Base-by-base conservation (phyloP, 163 green algal genomes). In the Coccomyxa subellipsoidea region DNA sequence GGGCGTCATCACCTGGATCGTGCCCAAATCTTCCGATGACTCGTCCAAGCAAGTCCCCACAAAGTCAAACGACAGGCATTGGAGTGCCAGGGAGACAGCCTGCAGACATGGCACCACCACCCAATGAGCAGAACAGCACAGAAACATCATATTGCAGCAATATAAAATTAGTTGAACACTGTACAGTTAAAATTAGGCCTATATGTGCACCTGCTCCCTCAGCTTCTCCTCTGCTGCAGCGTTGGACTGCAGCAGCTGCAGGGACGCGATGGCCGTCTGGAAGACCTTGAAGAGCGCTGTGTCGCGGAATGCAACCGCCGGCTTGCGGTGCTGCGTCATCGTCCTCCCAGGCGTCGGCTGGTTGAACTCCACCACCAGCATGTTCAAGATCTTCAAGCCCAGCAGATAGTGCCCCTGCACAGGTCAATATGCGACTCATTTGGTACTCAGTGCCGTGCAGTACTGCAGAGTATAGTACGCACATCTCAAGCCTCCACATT, bases 1-100 rank as follows among this genome's bases (percentile, higher is more conserved):
- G 47, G 47, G 5, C 4, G 5, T 59, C 15, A 18, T n/a, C 35
- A 97, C 95, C 92, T 99, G 96, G 79, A 99, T 99, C 25, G 95
- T 99, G 66, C 92, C 94, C 54, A 99, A 83, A 82, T 99, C 97
- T 72, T 99, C 96, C 21, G 90, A 89, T 1, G 90, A 96, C 83
- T 99, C 96, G 82, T 99, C 96, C 78, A 98, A 69, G 81, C 92
- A 98, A 0, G 96, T 99, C 47, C 97, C 96, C 69, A 99, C 95
- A 92, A 99, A 99, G 86, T 99, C 97, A 84, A 97, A 99, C 3
- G 92, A 98, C 29, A 99, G 89, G 86, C 94, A 98, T 54, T 86
- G 88, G 29, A 98, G 88, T 4, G 93, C 92, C 71, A 99, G 88
- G 34, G 81, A 79, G 25, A 98, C 86, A 23, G 93, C 95, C 90